Base-by-base conservation (phyloP, 139 green algal species). In the Tetradesmus obliquus region DNA sequence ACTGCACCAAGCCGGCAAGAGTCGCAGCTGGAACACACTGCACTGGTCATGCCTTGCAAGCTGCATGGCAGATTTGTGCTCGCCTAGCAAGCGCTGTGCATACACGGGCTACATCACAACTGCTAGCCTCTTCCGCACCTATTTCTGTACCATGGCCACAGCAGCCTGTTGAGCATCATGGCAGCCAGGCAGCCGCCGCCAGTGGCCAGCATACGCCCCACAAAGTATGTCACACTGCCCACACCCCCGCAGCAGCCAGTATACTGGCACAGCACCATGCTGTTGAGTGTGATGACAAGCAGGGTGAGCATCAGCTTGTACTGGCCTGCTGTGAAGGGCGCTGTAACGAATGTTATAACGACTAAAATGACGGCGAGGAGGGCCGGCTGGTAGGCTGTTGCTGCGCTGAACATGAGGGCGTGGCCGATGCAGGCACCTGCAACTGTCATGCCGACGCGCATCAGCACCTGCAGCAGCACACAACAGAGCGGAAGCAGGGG, bases 101-200 rank as follows among this genome's bases (percentile, higher is more conserved):
- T n/a, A n/a, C 69, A 17, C 69, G 1, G 22, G 6, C 74, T 10
- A 54, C 74, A 54, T 12, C 74, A 32, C 74, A 32, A 10, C 8
- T 17, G 7, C 10, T 17, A 10, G 17, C 17, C 79, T 13, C 82
- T 71, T 9, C n/a, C 76, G n/a, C 82, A 87, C 22, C 76, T 83
- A 54, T 91, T 82, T 3, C 88, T 55, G 20, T 58, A 24, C 88
- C 88, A 91, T 17, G 88, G 88, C 76, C 60, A 62, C 45, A 91
- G 24, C 62, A 91, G 20, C 54, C 88, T 32, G 45, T 91, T 91
- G 19, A 91, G n/a, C 45, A 91, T 24, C 88, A 91, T 91, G 0
- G 88, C 88, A 45, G 87, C 80, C 62, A 79, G 32, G 20, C 62
- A 20, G 13, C 88, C 88, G 8, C 88, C 88, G 5, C 53, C 69